Evolutionary conservation across 768 basidiomycete genomes (phyloP).

Genomic region (Postia placenta): DNA sequence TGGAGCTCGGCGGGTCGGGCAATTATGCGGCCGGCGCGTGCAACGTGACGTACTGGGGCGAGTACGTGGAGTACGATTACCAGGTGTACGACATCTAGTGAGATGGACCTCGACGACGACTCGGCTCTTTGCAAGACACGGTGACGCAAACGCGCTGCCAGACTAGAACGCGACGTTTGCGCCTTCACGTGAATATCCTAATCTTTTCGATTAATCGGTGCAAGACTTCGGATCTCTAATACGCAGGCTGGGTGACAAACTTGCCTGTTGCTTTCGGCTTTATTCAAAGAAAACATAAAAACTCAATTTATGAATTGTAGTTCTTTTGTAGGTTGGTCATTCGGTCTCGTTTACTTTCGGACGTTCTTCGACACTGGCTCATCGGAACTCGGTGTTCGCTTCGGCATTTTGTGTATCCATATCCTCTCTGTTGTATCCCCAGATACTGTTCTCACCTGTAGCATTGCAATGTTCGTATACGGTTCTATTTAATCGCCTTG

Average conservation of each 20-base stretch:
- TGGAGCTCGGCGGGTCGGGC: conserved; percentile 56
- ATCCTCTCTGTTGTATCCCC: neutral
- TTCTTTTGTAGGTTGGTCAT: neutral
- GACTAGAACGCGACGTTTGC: too few relatives aligned
- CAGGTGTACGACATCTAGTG: conserved; percentile 41
- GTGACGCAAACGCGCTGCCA: neutral
- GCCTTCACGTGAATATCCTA: too few relatives aligned
- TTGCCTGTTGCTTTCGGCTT: too few relatives aligned
- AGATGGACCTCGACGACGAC: neutral
- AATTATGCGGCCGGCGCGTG: conserved; percentile 52
- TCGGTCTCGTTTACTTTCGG: neutral
- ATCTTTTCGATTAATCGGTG: too few relatives aligned
- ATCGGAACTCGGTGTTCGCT: neutral
- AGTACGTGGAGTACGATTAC: conserved; percentile 60
- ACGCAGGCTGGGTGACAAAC: too few relatives aligned
- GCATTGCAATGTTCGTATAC: conserved; percentile 8
- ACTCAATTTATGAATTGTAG: neutral
- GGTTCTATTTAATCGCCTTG: conserved; percentile 7
- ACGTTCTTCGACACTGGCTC: neutral
- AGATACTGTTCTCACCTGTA: conserved; percentile 8
- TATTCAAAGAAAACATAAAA: too few relatives aligned
- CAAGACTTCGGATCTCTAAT: too few relatives aligned
- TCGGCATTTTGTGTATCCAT: conserved; percentile 12
- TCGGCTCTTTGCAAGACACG: neutral
- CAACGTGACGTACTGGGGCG: conserved; percentile 63